Evolutionary conservation across 2,329 filamentous ascomycete genomes (phyloP).

Genomic region (Lomentospora prolificans): DNA sequence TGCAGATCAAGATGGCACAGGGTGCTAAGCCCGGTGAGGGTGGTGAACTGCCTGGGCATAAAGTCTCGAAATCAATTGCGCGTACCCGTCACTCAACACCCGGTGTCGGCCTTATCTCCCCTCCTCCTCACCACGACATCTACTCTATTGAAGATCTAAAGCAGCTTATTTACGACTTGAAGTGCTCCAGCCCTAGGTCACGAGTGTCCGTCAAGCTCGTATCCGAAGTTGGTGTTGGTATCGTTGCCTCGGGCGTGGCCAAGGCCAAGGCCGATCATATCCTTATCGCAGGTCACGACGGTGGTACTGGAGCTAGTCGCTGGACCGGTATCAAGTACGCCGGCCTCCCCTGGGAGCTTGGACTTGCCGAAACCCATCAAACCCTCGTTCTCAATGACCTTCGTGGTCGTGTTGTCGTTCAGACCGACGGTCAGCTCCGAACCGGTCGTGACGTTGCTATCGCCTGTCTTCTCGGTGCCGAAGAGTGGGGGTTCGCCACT

Average conservation of each 20-base stretch:
- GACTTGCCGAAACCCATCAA: conserved; percentile 94
- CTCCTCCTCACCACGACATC: conserved; percentile 94
- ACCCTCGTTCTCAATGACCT: conserved; percentile 93
- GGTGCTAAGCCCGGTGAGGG: conserved; percentile 96
- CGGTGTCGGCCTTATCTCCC: conserved; percentile 91
- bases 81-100: conserved; percentile 93
- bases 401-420: conserved; percentile 87
- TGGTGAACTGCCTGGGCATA: conserved; percentile 93
- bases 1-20: conserved; percentile 99
- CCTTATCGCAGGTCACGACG: conserved; percentile 91
- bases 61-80: conserved; percentile 89
- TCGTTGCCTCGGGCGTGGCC: conserved; percentile 92
- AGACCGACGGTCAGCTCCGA: conserved; percentile 89
- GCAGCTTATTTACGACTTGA: conserved; percentile 94
- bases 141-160: conserved; percentile 98
- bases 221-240: conserved; percentile 93
- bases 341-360: conserved; percentile 91
- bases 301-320: conserved; percentile 89
- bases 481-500: conserved; percentile 95
- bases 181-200: conserved; percentile 87
- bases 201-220: conserved; percentile 95
- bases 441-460: conserved; percentile 92
- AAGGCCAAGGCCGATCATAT: conserved; percentile 98
- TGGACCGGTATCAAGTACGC: conserved; percentile 99
- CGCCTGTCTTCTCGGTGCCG: conserved; percentile 89